Percentiles rank a stretch among this genome's conserved stretches.
Conservation (phyloP, 306 rosid species). For the Arachis hypogaea region DNA sequence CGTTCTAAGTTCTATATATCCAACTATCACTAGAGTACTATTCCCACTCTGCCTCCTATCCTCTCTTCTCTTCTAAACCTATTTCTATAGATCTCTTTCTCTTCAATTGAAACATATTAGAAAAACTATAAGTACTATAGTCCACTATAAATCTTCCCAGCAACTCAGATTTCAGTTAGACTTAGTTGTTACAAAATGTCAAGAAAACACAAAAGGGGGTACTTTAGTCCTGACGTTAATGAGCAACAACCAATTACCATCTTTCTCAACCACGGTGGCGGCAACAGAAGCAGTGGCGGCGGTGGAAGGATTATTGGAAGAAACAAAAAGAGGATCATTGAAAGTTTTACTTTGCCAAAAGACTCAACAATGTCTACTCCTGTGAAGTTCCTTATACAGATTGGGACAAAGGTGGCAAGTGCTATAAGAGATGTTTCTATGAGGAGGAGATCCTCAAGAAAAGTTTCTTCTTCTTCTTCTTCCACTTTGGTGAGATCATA, state of each 20-base stretch:
- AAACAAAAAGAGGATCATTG: constrained; percentile 36
- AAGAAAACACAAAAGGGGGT: constrained; percentile 55
- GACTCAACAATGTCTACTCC: constrained; percentile 43
- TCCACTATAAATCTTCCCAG: too few relatives aligned
- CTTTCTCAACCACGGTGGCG: constrained; percentile 38
- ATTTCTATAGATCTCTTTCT: too few relatives aligned
- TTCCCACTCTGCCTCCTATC: not conserved
- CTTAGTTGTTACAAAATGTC: constrained; percentile 42
- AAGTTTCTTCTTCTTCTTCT: constrained; percentile 47
- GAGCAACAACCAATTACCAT: constrained; percentile 42
- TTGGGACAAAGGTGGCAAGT: constrained; percentile 51
- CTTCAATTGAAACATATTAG: too few relatives aligned
- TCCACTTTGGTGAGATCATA: constrained; percentile 57
- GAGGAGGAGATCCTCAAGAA: constrained; percentile 52
- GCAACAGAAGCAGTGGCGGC: not conserved
- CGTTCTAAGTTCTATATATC: not conserved
- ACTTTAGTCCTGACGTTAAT: constrained; percentile 68
- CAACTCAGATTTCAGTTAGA: too few relatives aligned
- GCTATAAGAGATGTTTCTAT: constrained; percentile 47
- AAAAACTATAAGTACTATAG: too few relatives aligned
- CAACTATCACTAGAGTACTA: constrained; percentile 21
- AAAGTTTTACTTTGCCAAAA: constrained; percentile 38
- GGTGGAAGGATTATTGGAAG: constrained; percentile 23
- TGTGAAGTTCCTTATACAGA: constrained; percentile 46
- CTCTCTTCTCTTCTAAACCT: too few relatives aligned